phyloP scores from a whole-genome alignment of 306 rosid genomes.

The Ochetophila trinervis region DNA sequence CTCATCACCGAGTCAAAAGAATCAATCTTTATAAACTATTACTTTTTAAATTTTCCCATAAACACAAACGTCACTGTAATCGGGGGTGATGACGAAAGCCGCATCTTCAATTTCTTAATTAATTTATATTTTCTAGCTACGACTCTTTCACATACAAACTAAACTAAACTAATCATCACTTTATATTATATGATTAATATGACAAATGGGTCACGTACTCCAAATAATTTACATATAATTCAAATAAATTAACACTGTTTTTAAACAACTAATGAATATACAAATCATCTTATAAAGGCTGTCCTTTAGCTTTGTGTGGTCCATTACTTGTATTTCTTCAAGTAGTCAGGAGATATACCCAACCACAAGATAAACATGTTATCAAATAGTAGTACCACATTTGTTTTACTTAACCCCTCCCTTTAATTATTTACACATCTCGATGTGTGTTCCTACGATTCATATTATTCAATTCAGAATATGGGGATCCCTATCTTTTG shows the following conservation, averaged over 20 bases:
- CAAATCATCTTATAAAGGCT: conserved; percentile 5
- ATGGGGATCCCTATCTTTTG: not conserved
- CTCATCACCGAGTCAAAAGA: too few species aligned
- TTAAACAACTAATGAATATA: too few species aligned
- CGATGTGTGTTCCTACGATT: not conserved
- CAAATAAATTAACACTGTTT: not conserved
- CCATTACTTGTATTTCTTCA: conserved; percentile 16
- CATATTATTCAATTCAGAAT: too few species aligned
- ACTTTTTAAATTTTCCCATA: conserved; percentile 2
- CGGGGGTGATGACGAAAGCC: conserved; percentile 31
- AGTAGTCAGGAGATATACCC: conserved; percentile 22
- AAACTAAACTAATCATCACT: not conserved
- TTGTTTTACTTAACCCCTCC: not conserved
- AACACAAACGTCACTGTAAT: conserved; percentile 35
- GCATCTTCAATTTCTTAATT: not conserved
- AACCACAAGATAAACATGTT: conserved; percentile 34
- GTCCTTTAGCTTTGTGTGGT: conserved; percentile 12
- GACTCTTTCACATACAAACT: conserved; percentile 18
- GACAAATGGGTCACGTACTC: not conserved
- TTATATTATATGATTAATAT: not conserved
- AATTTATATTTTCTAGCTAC: not conserved
- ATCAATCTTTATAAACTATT: not conserved
- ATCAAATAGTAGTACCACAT: conserved; percentile 10
- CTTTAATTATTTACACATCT: not conserved
- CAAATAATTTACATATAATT: not conserved